Percentiles rank a stretch among this genome's conserved stretches.
phyloP scores from a whole-genome alignment of 2,329 filamentous ascomycete genomes.

The Zopfia rhizophila region DNA sequence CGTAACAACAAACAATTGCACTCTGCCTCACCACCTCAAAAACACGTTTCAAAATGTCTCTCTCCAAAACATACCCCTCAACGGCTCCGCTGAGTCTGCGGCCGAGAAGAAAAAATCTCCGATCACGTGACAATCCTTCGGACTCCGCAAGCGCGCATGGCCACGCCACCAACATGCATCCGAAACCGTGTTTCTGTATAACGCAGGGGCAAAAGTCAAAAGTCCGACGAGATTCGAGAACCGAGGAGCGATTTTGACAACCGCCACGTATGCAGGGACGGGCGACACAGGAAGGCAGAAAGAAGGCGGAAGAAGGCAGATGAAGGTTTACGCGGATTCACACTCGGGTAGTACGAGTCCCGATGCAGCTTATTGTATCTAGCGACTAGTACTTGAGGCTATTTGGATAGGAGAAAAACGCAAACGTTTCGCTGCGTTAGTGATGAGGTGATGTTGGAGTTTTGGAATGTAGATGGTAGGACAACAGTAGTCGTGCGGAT shows the following conservation, averaged over 20 bases:
- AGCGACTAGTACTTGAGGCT: slow-evolving; percentile 1
- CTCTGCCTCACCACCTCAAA: too few species aligned
- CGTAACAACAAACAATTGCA: too few species aligned
- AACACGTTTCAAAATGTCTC: too few species aligned
- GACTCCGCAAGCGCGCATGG: slow-evolving; percentile 18
- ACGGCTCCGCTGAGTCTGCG: too few species aligned
- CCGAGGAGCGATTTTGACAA: slow-evolving; percentile 4
- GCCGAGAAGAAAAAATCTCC: too few species aligned
- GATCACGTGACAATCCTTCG: too few species aligned
- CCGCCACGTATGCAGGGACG: slow-evolving; percentile 10
- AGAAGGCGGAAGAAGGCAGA: too few species aligned
- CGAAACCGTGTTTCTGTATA: slow-evolving; percentile 18
- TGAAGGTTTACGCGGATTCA: slow-evolving; percentile 7
- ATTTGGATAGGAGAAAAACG: background rate
- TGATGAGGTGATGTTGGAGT: slow-evolving; percentile 9
- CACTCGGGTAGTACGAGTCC: too few species aligned
- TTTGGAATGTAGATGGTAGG: background rate
- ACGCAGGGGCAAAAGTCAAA: slow-evolving; percentile 13
- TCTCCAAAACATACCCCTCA: too few species aligned
- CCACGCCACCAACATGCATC: slow-evolving; percentile 14
- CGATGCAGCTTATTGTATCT: slow-evolving; percentile 15
- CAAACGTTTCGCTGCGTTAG: too few species aligned
- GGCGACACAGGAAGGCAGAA: too few species aligned
- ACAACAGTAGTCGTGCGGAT: slow-evolving; percentile 18
- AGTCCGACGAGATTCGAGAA: slow-evolving; percentile 17